These are phyloP conservation scores for Nemania abortiva DNA, from an alignment of 2,329 filamentous ascomycete species.

Conservation along the genomic window DNA sequence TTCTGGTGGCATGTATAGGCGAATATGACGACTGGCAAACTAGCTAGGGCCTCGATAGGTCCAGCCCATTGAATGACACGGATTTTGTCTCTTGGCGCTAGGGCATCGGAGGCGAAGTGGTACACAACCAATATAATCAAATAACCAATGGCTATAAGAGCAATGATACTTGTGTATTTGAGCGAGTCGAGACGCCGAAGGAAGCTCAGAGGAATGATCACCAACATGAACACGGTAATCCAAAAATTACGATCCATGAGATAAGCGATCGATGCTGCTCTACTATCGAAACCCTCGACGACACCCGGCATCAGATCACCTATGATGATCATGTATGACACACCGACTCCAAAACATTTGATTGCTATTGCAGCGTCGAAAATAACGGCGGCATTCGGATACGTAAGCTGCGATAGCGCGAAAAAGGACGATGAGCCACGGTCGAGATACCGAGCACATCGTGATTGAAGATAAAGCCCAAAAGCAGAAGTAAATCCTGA, in stretches of 20 bases:
- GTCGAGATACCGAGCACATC: conserved; percentile 93
- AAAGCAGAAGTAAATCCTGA: conserved; percentile 90
- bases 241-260: conserved; percentile 93
- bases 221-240: conserved; percentile 97
- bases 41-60: conserved; percentile 81
- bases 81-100: conserved; percentile 79
- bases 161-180: conserved; percentile 95
- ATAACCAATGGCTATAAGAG: conserved; percentile 92
- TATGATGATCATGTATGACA: conserved; percentile 98
- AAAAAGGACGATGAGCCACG: conserved; percentile 92
- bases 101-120: conserved; percentile 86
- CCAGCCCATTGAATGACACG: conserved; percentile 83
- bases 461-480: conserved; percentile 92
- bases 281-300: conserved; percentile 79
- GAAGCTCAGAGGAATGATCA: conserved; percentile 95
- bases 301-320: conserved; percentile 98
- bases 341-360: conserved; percentile 97
- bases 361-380: conserved; percentile 97
- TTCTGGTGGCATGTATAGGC: conserved; percentile 99
- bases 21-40: conserved; percentile 95
- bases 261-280: conserved; percentile 74
- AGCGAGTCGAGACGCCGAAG: conserved; percentile 91
- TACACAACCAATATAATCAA: conserved; percentile 93
- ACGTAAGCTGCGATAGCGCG: conserved; percentile 95
- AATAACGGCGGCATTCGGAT: conserved; percentile 93